Evolutionary conservation across 805 yeast species (phyloP), one percentile per base, ranked within the genome.

Genomic region (Monosporozyma unispora): DNA sequence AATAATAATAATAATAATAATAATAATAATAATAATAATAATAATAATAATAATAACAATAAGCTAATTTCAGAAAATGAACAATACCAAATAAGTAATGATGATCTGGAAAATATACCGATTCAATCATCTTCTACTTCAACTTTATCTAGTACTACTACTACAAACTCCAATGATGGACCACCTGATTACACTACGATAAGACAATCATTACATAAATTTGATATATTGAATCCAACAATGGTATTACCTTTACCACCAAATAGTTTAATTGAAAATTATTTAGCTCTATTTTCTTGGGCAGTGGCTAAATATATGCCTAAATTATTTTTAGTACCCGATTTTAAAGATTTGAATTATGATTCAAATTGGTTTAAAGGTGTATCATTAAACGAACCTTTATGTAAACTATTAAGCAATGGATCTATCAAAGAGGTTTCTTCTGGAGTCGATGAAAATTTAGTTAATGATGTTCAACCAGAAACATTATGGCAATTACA

Each of bases 401-500:
- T 29, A 4, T 16, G 8, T 25, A 25, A 14, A 11, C 12, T 46
- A 25, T 18, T 10, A 9, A 14, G 10, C 4, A 31, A 37, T 14
- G 38, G 22, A 19, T 18, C 19, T 22, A 11, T 33, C 16, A 22
- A 9, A 11, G 18, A 47, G 27, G 14, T 12, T 25, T 27, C 27
- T 21, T 47, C n/a, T 18, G 14, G 21, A 9, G 11, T 14, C 8
- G 38, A n/a, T 22, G 41, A 21, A 5, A 28, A 44, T 8, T 12
- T 52, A 16, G 51, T 50, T 28, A 23, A 38, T 10, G n/a, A 21
- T 31, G 14, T 29, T 48, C 64, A 62, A 47, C 66, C 66, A 7
- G 57, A 57, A 11, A 44, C 59, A 3, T 37, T 63, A 19, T 59
- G 63, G 60, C 67, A 62, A 50, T 47, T 63, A 41, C 68, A 64